Evolutionary conservation across 2,329 filamentous ascomycete species (phyloP).

Genomic region (Pseudocercospora macadamiae): DNA sequence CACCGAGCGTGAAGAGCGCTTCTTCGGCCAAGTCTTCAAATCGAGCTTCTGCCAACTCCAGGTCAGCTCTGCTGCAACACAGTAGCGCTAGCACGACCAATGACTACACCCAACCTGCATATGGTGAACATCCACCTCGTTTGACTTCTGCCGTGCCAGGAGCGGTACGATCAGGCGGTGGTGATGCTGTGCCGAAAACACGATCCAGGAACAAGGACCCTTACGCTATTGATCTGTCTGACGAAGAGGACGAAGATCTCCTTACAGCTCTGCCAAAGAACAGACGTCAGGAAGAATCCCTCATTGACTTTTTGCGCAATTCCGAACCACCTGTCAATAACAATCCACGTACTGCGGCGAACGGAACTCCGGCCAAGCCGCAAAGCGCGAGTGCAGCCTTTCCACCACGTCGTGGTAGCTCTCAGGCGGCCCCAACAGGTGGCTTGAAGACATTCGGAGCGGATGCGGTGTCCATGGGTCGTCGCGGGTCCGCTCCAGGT

Average conservation of each 20-base stretch:
- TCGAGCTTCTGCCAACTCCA: conserved; percentile 48
- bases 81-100: conserved; percentile 18
- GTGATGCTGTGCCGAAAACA: conserved; percentile 55
- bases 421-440: conserved; percentile 3
- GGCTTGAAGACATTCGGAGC: conserved; percentile 21
- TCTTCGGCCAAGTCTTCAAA: conserved; percentile 23
- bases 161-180: background rate
- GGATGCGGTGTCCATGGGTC: conserved; percentile 22
- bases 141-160: conserved; percentile 15
- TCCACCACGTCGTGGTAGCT: conserved; percentile 9
- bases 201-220: conserved; percentile 81
- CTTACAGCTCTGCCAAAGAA: conserved; percentile 49
- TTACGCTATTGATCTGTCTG: conserved; percentile 80
- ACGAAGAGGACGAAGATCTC: conserved; percentile 46
- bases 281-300: conserved; percentile 60
- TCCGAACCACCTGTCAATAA: conserved; percentile 61
- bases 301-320: conserved; percentile 74
- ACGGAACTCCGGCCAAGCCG: conserved; percentile 2
- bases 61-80: conserved; percentile 29
- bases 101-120: conserved; percentile 15
- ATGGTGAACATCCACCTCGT: conserved; percentile 22
- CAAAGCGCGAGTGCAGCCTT: background rate
- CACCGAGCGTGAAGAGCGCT: conserved; percentile 21
- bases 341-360: conserved; percentile 7
- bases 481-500: conserved; percentile 17